A percentile compares a stretch with the other conserved stretches of the same genome.
These are phyloP conservation scores for Capsella bursapastoris DNA, from an alignment of 345 rosid genomes.

Conservation along the genomic window DNA sequence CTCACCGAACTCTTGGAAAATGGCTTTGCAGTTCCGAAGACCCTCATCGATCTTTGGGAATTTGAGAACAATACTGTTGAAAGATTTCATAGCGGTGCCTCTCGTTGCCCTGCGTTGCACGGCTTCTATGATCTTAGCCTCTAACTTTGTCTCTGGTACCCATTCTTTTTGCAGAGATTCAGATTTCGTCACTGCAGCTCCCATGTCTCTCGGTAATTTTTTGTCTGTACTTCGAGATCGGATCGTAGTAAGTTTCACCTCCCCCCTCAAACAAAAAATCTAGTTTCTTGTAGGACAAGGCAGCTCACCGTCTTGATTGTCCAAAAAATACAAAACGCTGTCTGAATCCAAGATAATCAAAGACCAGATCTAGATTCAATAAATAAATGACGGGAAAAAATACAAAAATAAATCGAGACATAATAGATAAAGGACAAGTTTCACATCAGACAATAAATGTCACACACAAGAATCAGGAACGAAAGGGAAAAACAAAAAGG, in stretches of 20 bases:
- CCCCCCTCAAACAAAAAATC: background rate
- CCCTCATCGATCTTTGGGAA: constrained; percentile 88
- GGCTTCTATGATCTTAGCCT: constrained; percentile 83
- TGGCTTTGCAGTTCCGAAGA: constrained; percentile 82
- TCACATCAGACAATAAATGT: constrained; percentile 36
- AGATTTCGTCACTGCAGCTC: constrained; percentile 57
- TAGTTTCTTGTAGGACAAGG: constrained; percentile 42
- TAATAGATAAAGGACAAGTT: constrained; percentile 17
- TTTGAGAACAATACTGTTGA: constrained; percentile 82
- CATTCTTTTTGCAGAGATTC: constrained; percentile 48
- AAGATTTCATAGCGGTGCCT: constrained; percentile 76
- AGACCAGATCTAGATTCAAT: constrained; percentile 33
- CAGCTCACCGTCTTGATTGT: constrained; percentile 35
- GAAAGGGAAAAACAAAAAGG: background rate
- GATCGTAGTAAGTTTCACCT: constrained; percentile 20
- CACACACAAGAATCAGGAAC: constrained; percentile 38
- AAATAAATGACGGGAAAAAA: background rate
- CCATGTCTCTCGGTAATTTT: constrained; percentile 51
- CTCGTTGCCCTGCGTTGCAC: constrained; percentile 65
- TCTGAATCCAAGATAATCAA: constrained; percentile 14
- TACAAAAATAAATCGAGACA: background rate
- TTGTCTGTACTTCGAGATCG: constrained; percentile 11
- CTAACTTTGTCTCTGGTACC: constrained; percentile 79
- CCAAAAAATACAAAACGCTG: constrained; percentile 10
- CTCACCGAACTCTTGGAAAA: constrained; percentile 85